These are phyloP conservation scores for Suhomyces sp. DNA, from an alignment of 805 yeast genomes.

Conservation along the genomic window DNA sequence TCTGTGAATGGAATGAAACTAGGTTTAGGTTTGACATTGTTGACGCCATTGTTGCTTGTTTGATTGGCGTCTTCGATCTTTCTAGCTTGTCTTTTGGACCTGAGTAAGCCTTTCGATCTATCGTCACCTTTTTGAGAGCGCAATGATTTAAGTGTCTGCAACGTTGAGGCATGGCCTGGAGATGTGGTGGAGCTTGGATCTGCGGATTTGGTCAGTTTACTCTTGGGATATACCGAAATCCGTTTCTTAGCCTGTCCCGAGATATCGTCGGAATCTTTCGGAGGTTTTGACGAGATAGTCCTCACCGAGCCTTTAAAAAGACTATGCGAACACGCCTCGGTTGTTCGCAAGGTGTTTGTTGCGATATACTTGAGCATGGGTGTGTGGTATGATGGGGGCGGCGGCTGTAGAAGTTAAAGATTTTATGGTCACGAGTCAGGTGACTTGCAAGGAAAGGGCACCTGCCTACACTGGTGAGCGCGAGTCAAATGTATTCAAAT, in stretches of 20 bases:
- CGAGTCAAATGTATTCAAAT: background rate
- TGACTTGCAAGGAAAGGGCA: background rate
- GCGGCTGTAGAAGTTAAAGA: background rate
- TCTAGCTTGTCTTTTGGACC: slow-evolving; percentile 3
- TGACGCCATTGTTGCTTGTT: background rate
- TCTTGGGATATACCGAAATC: slow-evolving; percentile 3
- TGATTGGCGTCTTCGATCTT: slow-evolving; percentile 4
- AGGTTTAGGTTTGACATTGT: background rate
- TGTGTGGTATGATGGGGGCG: background rate
- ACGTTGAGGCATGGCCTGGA: background rate
- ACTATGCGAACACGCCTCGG: background rate
- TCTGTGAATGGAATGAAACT: slow-evolving; percentile 27
- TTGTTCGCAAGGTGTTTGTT: background rate
- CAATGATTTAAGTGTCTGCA: background rate
- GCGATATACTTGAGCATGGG: background rate
- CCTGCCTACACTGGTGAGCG: background rate
- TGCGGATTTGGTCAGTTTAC: slow-evolving; percentile 4
- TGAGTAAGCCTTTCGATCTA: background rate
- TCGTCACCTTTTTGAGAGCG: background rate
- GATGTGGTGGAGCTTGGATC: slow-evolving; percentile 4
- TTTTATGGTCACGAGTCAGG: background rate
- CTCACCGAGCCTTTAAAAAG: slow-evolving; percentile 3
- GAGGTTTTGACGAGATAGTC: slow-evolving; percentile 13
- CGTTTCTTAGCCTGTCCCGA: slow-evolving; percentile 1
- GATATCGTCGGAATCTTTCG: slow-evolving; percentile 10